phyloP scores from a whole-genome alignment of 192 early-diverging fungal species.

The Linnemannia elongata region DNA sequence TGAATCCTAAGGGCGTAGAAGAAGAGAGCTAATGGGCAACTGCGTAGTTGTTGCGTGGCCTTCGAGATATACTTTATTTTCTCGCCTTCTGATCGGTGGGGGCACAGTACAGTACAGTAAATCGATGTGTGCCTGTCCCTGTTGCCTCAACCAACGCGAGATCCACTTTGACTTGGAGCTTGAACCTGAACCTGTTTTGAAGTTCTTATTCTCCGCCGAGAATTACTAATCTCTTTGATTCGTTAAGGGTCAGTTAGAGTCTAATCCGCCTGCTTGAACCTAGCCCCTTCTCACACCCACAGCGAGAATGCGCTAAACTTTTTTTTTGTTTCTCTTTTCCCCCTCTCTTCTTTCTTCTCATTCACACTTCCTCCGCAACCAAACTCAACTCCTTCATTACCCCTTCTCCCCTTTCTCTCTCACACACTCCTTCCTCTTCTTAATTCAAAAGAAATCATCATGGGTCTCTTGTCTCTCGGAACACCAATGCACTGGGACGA shows the following conservation, averaged over 20 bases:
- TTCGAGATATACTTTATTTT: background rate
- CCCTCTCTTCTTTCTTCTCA: background rate
- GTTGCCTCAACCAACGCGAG: too few relatives aligned
- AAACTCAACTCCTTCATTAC: background rate
- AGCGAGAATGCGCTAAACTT: background rate
- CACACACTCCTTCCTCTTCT: background rate
- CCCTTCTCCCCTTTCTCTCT: background rate
- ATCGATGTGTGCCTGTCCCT: too few relatives aligned
- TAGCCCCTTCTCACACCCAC: too few relatives aligned
- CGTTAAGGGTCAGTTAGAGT: too few relatives aligned
- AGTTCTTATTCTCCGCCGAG: too few relatives aligned
- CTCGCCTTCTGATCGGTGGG: background rate
- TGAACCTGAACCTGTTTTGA: too few relatives aligned
- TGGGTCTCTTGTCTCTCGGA: conserved; percentile 95
- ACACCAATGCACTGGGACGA: conserved; percentile 98
- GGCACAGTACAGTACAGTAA: too few relatives aligned
- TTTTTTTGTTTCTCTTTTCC: conserved; percentile 1
- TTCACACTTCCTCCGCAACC: background rate
- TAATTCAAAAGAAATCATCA: conserved; percentile 42
- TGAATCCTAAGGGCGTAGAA: background rate
- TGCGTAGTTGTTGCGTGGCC: conserved; percentile 7
- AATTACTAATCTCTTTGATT: conserved; percentile 11
- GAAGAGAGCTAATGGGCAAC: too few relatives aligned
- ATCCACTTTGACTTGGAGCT: too few relatives aligned
- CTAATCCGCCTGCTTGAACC: background rate